These are phyloP conservation scores for Gossypium mustelinum DNA, from an alignment of 345 rosid species.

Conservation along the genomic window DNA sequence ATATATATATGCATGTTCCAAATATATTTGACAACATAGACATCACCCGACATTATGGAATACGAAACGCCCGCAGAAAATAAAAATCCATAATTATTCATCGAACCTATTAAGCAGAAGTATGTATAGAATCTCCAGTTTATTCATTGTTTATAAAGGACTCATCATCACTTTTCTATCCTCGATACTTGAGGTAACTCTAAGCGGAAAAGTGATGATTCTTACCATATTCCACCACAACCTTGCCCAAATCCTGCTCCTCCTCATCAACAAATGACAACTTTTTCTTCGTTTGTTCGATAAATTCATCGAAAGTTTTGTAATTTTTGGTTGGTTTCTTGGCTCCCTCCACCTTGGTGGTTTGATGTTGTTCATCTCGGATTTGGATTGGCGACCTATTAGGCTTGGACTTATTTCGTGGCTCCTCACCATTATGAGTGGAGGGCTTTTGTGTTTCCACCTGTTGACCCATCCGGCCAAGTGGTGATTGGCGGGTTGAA, in stretches of 20 bases:
- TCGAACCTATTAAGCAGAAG: not conserved
- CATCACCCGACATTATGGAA: not conserved
- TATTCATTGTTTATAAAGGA: not conserved
- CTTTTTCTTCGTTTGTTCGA: slow-evolving; percentile 25
- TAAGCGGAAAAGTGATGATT: slow-evolving; percentile 14
- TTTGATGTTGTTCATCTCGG: too few species aligned
- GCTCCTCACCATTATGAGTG: not conserved
- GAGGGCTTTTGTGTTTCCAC: not conserved
- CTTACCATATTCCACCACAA: not conserved
- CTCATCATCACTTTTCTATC: too few species aligned
- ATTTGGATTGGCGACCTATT: too few species aligned
- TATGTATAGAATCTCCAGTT: not conserved
- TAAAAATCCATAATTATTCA: not conserved
- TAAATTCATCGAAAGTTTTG: slow-evolving; percentile 26
- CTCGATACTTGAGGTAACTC: not conserved
- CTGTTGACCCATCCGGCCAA: too few species aligned
- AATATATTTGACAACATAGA: not conserved
- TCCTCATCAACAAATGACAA: slow-evolving; percentile 2
- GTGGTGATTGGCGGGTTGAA: too few species aligned
- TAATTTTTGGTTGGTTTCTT: slow-evolving; percentile 12
- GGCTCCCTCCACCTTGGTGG: not conserved
- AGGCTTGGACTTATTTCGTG: not conserved
- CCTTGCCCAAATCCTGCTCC: slow-evolving; percentile 11
- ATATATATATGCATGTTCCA: not conserved
- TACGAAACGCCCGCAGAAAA: not conserved